phyloP scores from a whole-genome alignment of 2,329 filamentous ascomycete species.

The Basipetospora sp. region DNA sequence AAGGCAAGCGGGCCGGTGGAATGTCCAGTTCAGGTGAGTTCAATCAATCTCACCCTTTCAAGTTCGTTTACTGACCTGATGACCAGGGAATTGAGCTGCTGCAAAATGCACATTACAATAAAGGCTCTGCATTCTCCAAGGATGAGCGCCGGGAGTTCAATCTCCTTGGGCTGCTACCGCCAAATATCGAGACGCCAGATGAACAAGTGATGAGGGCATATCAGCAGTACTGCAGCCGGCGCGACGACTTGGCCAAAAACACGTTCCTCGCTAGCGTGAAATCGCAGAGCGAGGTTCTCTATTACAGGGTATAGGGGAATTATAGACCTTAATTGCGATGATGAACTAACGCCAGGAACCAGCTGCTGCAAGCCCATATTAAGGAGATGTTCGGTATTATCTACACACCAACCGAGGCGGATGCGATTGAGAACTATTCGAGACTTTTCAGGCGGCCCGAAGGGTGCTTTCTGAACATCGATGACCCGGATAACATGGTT shows the following conservation, averaged over 20 bases:
- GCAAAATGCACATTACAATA: constrained; percentile 36
- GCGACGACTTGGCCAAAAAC: constrained; percentile 62
- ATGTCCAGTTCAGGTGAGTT: too few relatives aligned
- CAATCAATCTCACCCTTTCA: too few relatives aligned
- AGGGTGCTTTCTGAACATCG: constrained; percentile 67
- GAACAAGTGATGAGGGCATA: constrained; percentile 67
- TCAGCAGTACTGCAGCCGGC: constrained; percentile 53
- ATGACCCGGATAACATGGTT: constrained; percentile 54
- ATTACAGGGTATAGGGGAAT: constrained; percentile 53
- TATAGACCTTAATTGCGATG: background rate
- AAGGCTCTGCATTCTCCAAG: constrained; percentile 61
- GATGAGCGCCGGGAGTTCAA: constrained; percentile 57
- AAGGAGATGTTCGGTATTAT: constrained; percentile 84
- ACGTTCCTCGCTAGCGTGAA: constrained; percentile 76
- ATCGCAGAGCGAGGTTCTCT: constrained; percentile 72
- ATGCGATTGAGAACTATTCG: constrained; percentile 76
- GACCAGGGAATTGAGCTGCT: background rate
- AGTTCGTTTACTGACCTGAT: background rate
- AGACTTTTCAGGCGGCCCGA: constrained; percentile 62
- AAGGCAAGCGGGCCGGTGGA: too few relatives aligned
- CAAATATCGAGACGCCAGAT: constrained; percentile 57
- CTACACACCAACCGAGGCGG: constrained; percentile 80
- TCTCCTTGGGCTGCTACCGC: constrained; percentile 58
- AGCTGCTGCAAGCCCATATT: constrained; percentile 63
- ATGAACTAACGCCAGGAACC: too few relatives aligned